These are phyloP conservation scores for Metschnikowia cerradonensis DNA, from an alignment of 805 yeast species.

Conservation along the genomic window DNA sequence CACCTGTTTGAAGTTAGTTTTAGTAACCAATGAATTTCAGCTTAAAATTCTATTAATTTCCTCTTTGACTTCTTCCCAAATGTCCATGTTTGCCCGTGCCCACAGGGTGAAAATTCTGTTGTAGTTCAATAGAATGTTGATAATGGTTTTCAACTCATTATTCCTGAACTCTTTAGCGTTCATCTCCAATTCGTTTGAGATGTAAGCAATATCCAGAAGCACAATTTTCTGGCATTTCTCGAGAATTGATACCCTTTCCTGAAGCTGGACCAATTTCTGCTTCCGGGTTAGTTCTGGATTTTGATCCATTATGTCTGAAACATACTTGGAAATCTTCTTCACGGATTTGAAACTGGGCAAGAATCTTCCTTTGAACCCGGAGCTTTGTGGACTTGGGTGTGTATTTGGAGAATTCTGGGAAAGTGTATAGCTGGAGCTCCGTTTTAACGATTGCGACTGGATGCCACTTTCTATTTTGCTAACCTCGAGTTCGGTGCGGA, in stretches of 20 bases:
- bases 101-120: conserved; percentile 56
- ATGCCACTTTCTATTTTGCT: conserved; percentile 24
- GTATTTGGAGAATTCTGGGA: background rate
- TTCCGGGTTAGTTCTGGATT: conserved; percentile 65
- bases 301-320: conserved; percentile 56
- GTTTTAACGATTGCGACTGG: conserved; percentile 20
- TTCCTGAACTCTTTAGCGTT: conserved; percentile 47
- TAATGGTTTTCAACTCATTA: conserved; percentile 48
- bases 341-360: conserved; percentile 50
- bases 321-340: conserved; percentile 48
- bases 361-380: conserved; percentile 35
- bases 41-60: conserved; percentile 22
- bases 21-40: background rate
- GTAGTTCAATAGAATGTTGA: conserved; percentile 49
- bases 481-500: conserved; percentile 29
- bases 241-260: conserved; percentile 49
- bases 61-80: conserved; percentile 61
- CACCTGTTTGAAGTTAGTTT: background rate
- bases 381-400: conserved; percentile 1
- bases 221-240: conserved; percentile 47
- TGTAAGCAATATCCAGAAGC: conserved; percentile 38
- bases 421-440: conserved; percentile 18
- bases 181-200: conserved; percentile 43
- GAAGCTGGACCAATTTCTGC: conserved; percentile 45
- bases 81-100: conserved; percentile 63